Percentiles rank a stretch among this genome's conserved stretches.
Conservation (phyloP, 441 rosid genomes). For the Theobroma grandiflorum region DNA sequence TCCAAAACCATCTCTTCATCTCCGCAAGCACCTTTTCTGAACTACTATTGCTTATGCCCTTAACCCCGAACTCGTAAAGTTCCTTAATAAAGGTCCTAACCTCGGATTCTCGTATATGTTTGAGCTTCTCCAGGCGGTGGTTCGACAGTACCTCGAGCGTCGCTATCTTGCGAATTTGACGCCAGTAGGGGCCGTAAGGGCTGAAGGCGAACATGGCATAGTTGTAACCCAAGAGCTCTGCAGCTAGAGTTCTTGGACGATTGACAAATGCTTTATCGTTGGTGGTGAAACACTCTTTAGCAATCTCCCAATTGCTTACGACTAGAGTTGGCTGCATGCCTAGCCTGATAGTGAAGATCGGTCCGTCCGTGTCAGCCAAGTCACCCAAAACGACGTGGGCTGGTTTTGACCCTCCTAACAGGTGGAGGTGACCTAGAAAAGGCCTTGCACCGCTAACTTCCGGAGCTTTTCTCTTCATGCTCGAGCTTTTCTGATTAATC, state of each 20-base stretch:
- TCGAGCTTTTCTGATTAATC: background rate
- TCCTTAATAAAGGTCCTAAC: conserved; percentile 26
- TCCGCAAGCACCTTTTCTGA: conserved; percentile 33
- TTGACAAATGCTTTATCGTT: conserved; percentile 21
- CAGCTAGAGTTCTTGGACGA: conserved; percentile 35
- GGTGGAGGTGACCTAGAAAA: conserved; percentile 48
- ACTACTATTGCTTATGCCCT: background rate
- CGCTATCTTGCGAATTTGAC: conserved; percentile 47
- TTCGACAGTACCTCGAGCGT: conserved; percentile 50
- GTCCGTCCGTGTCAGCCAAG: conserved; percentile 30
- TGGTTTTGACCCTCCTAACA: conserved; percentile 41
- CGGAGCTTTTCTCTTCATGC: conserved; percentile 12
- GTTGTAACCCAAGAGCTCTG: conserved; percentile 39
- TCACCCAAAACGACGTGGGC: conserved; percentile 37
- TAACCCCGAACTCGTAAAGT: conserved; percentile 25
- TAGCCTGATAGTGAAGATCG: conserved; percentile 48
- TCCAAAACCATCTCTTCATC: conserved; percentile 49
- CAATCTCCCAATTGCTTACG: conserved; percentile 46
- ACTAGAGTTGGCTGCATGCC: conserved; percentile 47
- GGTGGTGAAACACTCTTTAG: conserved; percentile 30
- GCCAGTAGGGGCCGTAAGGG: conserved; percentile 53
- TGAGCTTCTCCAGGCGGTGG: conserved; percentile 36
- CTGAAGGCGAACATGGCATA: conserved; percentile 36
- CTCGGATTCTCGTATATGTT: conserved; percentile 37
- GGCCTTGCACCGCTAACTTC: conserved; percentile 41